Percentiles rank a stretch among this genome's conserved stretches.
phyloP scores from a whole-genome alignment of 2,329 filamentous ascomycete genomes.

The Fusarium nelsonii region DNA sequence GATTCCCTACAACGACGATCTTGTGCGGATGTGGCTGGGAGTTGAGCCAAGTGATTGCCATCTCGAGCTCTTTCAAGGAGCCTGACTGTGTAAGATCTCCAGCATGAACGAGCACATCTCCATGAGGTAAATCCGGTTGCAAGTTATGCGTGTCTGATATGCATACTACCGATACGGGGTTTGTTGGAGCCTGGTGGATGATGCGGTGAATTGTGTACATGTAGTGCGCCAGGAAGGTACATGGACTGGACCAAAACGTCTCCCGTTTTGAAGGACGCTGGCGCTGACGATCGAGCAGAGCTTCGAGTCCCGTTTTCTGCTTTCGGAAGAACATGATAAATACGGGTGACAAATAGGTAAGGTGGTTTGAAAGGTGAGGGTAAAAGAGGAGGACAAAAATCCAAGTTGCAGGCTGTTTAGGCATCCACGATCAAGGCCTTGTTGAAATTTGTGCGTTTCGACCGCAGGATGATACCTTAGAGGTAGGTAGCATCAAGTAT shows the following conservation, averaged over 20 bases:
- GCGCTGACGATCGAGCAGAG: conserved; percentile 16
- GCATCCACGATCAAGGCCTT: background rate
- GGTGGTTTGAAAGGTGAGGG: too few relatives aligned
- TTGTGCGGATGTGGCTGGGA: conserved; percentile 57
- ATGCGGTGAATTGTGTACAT: conserved; percentile 11
- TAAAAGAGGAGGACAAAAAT: background rate
- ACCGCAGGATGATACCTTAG: too few relatives aligned
- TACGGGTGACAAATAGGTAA: background rate
- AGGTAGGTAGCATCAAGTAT: too few relatives aligned
- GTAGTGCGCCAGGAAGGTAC: conserved; percentile 11
- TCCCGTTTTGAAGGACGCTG: conserved; percentile 17
- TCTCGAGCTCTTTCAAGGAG: conserved; percentile 56
- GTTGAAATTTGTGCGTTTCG: background rate
- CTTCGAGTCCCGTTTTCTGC: background rate
- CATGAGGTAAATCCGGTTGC: conserved; percentile 53
- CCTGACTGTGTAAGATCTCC: conserved; percentile 63
- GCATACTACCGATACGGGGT: conserved; percentile 52
- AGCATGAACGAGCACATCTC: conserved; percentile 62
- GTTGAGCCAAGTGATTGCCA: conserved; percentile 57
- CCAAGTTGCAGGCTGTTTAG: background rate
- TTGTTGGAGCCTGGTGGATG: background rate
- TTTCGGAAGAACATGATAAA: conserved; percentile 12
- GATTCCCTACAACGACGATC: conserved; percentile 62
- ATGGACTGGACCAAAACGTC: conserved; percentile 14
- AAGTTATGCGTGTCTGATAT: conserved; percentile 61